Percentiles rank a stretch among this genome's conserved stretches.
Conservation (phyloP, 1,284 basidiomycete genomes). For the Fomitiporia mediterranea region DNA sequence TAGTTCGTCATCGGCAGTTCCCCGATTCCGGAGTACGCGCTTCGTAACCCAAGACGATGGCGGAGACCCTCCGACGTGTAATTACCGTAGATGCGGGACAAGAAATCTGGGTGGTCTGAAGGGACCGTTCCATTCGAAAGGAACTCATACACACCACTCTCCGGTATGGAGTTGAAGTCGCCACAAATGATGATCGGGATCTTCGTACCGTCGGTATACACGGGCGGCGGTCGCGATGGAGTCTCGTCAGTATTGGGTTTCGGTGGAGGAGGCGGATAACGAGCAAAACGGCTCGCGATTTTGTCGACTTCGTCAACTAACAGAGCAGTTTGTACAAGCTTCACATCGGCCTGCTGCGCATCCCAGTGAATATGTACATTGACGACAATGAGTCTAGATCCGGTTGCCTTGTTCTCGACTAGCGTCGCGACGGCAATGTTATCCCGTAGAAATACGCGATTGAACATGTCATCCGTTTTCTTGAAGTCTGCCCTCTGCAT, state of each 20-base stretch:
- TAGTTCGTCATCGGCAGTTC: slow-evolving; percentile 88
- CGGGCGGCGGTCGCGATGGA: slow-evolving; percentile 50
- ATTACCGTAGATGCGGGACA: slow-evolving; percentile 86
- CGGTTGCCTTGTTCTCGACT: slow-evolving; percentile 84
- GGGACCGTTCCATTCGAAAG: slow-evolving; percentile 70
- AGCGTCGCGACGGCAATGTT: slow-evolving; percentile 88
- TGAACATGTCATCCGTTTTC: slow-evolving; percentile 99
- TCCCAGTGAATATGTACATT: slow-evolving; percentile 97
- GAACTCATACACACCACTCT: slow-evolving; percentile 92
- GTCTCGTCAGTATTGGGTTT: not conserved
- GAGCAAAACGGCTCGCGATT: slow-evolving; percentile 80
- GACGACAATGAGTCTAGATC: slow-evolving; percentile 83
- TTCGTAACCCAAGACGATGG: slow-evolving; percentile 81
- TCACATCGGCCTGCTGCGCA: slow-evolving; percentile 91
- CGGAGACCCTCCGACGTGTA: slow-evolving; percentile 89
- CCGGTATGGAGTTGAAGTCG: slow-evolving; percentile 90
- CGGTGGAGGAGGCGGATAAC: slow-evolving; percentile 54
- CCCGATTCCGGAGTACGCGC: slow-evolving; percentile 67
- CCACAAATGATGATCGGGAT: slow-evolving; percentile 92
- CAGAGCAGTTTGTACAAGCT: slow-evolving; percentile 92
- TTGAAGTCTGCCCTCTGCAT: slow-evolving; percentile 95
- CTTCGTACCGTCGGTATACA: slow-evolving; percentile 78
- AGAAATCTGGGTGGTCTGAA: slow-evolving; percentile 86
- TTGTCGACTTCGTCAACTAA: slow-evolving; percentile 93
- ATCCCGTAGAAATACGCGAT: slow-evolving; percentile 94